phyloP scores from a whole-genome alignment of 1,284 basidiomycete species.

The Amylostereum chailletii region DNA sequence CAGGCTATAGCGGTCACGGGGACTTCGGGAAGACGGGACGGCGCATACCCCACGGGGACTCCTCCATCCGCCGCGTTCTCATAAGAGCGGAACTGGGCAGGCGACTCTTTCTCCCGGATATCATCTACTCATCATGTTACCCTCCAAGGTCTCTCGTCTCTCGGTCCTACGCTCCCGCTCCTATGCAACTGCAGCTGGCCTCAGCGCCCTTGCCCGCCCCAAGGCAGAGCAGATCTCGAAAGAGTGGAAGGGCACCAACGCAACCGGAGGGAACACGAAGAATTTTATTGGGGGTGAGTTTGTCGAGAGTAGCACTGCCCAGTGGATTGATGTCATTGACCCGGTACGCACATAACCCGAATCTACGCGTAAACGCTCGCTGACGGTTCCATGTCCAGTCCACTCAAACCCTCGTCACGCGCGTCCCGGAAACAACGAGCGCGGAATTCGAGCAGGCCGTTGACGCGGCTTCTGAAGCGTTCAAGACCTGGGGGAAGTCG shows the following conservation, averaged over 20 bases:
- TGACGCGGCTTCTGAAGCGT: constrained; percentile 80
- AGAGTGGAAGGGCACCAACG: constrained; percentile 81
- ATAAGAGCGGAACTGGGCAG: background rate
- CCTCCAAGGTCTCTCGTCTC: constrained; percentile 27
- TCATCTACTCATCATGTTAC: constrained; percentile 12
- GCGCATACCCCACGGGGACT: background rate
- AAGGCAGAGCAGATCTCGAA: constrained; percentile 61
- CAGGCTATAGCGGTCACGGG: background rate
- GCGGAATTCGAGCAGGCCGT: constrained; percentile 85
- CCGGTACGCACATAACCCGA: constrained; percentile 47
- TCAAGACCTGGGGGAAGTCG: constrained; percentile 83
- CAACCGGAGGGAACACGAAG: constrained; percentile 76
- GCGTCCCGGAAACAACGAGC: constrained; percentile 83
- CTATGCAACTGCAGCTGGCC: constrained; percentile 32
- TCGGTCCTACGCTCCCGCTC: constrained; percentile 26
- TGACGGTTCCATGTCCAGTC: constrained; percentile 37
- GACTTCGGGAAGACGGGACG: background rate
- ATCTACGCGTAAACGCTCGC: background rate
- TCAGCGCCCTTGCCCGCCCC: constrained; percentile 43
- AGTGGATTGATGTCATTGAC: constrained; percentile 84
- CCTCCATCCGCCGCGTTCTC: background rate
- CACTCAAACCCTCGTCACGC: constrained; percentile 82
- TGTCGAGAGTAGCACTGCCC: constrained; percentile 65
- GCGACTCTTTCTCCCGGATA: background rate
- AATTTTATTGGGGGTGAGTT: constrained; percentile 89